Evolutionary conservation across 345 rosid species (phyloP).

Genomic region (Orychophragmus violaceus): DNA sequence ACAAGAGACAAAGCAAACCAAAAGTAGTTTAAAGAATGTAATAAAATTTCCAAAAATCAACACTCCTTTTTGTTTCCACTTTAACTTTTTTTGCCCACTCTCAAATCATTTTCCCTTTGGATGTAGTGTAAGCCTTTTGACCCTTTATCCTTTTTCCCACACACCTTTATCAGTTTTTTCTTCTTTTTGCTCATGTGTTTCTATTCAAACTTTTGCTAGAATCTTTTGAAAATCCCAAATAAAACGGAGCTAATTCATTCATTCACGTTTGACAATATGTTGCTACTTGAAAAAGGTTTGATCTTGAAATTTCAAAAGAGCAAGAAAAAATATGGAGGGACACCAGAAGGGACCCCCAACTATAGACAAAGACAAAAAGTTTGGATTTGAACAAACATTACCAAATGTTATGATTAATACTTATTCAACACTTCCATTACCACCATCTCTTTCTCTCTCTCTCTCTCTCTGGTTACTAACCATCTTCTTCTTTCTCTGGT

Average conservation of each 20-base stretch:
- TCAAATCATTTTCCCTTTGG: conserved; percentile 25
- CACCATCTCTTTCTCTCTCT: conserved; percentile 1
- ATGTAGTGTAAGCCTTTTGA: background rate
- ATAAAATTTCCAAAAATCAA: conserved; percentile 6
- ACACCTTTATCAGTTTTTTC: background rate
- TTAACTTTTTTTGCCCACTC: conserved; percentile 32
- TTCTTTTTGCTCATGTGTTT: background rate
- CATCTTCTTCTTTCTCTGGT: conserved; percentile 17
- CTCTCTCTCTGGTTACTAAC: conserved; percentile 4
- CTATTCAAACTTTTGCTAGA: background rate
- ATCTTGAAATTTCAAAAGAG: conserved; percentile 19
- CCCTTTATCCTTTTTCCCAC: background rate
- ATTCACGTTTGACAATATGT: conserved; percentile 20
- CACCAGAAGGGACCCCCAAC: conserved; percentile 23
- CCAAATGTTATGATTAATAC: conserved; percentile 26
- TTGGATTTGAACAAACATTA: conserved; percentile 10
- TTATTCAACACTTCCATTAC: conserved; percentile 8
- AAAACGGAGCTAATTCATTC: conserved; percentile 12
- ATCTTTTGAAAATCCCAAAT: conserved; percentile 10
- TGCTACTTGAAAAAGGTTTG: conserved; percentile 10
- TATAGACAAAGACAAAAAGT: conserved; percentile 11
- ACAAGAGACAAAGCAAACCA: conserved; percentile 7
- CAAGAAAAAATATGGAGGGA: conserved; percentile 6
- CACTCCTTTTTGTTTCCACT: conserved; percentile 12
- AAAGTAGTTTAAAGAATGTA: background rate